Percentiles rank a stretch among this genome's conserved stretches.
These are phyloP conservation scores for Crassisporium funariophilum DNA, from an alignment of 768 basidiomycete genomes.

Conservation along the genomic window DNA sequence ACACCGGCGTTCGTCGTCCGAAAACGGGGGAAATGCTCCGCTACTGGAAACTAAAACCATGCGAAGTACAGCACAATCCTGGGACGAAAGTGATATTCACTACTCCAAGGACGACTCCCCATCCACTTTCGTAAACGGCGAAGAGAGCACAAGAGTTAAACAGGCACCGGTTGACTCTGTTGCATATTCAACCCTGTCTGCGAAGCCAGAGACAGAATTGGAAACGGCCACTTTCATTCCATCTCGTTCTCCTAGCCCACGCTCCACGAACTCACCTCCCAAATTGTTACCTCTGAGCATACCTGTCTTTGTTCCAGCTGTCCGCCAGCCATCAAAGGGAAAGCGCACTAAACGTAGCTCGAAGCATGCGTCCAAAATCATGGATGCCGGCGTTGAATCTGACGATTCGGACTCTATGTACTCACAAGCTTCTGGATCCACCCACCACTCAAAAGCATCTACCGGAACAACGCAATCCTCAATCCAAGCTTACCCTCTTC, in stretches of 20 bases:
- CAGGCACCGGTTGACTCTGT: background rate
- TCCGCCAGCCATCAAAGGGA: background rate
- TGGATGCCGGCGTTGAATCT: constrained; percentile 10
- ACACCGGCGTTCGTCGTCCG: background rate
- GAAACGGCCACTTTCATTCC: background rate
- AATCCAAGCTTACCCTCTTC: background rate
- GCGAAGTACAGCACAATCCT: background rate
- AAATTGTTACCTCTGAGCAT: background rate
- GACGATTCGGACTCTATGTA: constrained; percentile 23
- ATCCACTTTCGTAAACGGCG: background rate
- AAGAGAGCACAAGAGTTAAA: background rate
- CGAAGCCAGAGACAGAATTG: background rate
- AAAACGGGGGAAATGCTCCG: background rate
- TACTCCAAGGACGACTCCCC: background rate
- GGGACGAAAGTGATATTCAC: background rate
- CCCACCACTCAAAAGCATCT: background rate
- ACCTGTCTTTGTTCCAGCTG: background rate
- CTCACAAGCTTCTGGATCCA: constrained; percentile 21
- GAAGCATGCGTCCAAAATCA: background rate
- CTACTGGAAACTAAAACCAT: background rate
- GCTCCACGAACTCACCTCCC: background rate
- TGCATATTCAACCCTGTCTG: background rate
- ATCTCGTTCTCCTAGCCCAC: background rate
- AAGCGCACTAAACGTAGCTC: constrained; percentile 6
- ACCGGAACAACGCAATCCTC: background rate